These are phyloP conservation scores for Ceratobasidium sp. DNA, from an alignment of 1,284 basidiomycete genomes.

Conservation along the genomic window DNA sequence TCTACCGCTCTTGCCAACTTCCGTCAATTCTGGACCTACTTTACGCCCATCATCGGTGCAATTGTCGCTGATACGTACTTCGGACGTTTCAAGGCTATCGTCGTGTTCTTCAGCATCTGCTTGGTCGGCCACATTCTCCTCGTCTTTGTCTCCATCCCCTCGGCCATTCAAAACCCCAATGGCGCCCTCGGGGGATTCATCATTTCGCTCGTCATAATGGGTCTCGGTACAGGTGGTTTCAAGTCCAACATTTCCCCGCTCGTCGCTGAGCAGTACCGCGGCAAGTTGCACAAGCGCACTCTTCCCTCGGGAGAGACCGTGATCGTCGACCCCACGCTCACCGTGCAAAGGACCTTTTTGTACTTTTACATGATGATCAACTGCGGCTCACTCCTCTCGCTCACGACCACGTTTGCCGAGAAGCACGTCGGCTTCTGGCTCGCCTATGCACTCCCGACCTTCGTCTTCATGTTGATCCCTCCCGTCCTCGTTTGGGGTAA, in stretches of 20 bases:
- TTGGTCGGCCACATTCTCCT: slow-evolving; percentile 52
- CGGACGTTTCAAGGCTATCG: slow-evolving; percentile 53
- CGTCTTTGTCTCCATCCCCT: slow-evolving; percentile 52
- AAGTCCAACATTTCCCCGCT: slow-evolving; percentile 82
- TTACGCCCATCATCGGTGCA: slow-evolving; percentile 46
- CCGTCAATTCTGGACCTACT: slow-evolving; percentile 50
- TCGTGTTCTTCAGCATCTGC: slow-evolving; percentile 47
- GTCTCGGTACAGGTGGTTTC: slow-evolving; percentile 75
- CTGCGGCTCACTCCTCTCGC: slow-evolving; percentile 65
- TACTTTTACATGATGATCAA: slow-evolving; percentile 67
- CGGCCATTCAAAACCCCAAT: slow-evolving; percentile 49
- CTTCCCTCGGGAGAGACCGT: slow-evolving; percentile 73
- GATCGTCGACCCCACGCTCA: slow-evolving; percentile 79
- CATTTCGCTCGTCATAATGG: slow-evolving; percentile 63
- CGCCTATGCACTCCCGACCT: slow-evolving; percentile 44
- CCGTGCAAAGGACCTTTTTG: slow-evolving; percentile 51
- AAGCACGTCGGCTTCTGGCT: slow-evolving; percentile 53
- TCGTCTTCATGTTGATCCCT: slow-evolving; percentile 48
- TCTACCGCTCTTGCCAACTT: slow-evolving; percentile 46
- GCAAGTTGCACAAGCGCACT: slow-evolving; percentile 46
- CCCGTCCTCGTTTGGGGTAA: slow-evolving; percentile 52
- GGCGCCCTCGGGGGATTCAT: slow-evolving; percentile 52
- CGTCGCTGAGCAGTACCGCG: slow-evolving; percentile 75
- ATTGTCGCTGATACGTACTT: slow-evolving; percentile 51
- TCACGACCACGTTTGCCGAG: slow-evolving; percentile 44